Evolutionary conservation across 768 basidiomycete species (phyloP).

Genomic region (Sutorius australiensis): DNA sequence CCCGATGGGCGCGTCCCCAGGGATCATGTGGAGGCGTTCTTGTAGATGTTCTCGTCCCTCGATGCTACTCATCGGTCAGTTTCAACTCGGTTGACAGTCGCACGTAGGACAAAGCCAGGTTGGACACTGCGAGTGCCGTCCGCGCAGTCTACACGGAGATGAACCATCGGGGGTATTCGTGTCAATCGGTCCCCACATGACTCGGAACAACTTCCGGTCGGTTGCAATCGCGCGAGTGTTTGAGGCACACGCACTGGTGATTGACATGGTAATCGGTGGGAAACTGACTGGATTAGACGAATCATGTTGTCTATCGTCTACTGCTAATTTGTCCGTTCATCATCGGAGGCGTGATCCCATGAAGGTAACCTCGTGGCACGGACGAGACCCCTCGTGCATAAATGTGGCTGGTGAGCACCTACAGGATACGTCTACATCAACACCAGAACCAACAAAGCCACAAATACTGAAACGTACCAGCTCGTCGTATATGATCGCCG

Average conservation of each 20-base stretch:
- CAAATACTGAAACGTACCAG: constrained; percentile 51
- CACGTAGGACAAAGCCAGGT: not conserved
- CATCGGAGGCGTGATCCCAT: constrained; percentile 12
- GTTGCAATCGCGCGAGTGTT: not conserved
- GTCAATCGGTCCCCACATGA: not conserved
- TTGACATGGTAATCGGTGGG: not conserved
- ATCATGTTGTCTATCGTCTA: constrained; percentile 12
- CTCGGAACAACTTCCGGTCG: not conserved
- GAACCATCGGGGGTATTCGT: too few relatives aligned
- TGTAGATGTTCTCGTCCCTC: not conserved
- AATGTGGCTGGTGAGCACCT: constrained; percentile 79
- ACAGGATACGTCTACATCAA: constrained; percentile 1
- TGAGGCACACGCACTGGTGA: not conserved
- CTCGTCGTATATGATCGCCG: constrained; percentile 91
- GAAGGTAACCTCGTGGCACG: constrained; percentile 58
- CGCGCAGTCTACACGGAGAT: not conserved
- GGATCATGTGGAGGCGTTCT: not conserved
- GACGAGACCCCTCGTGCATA: constrained; percentile 92
- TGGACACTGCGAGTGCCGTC: not conserved
- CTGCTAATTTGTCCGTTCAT: constrained; percentile 7
- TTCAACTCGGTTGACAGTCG: not conserved
- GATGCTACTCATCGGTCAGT: not conserved
- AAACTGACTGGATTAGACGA: constrained; percentile 13
- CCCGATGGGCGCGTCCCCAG: constrained; percentile 20
- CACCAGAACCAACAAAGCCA: not conserved